phyloP scores from a whole-genome alignment of 2,329 filamentous ascomycete species.

The Cladorrhinum sp. region DNA sequence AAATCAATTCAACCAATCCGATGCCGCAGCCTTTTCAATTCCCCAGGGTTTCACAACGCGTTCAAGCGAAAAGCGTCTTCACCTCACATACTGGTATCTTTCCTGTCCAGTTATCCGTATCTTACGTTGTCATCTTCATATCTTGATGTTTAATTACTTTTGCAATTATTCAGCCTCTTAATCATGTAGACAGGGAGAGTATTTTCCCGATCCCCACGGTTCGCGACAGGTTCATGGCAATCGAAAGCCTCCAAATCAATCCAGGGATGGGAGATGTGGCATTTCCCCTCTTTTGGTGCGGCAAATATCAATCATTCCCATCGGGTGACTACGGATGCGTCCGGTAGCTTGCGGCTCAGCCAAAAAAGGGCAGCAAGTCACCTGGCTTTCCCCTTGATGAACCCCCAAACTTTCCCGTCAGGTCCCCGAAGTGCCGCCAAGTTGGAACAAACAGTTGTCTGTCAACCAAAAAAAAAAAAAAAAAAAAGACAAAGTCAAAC shows the following conservation, averaged over 20 bases:
- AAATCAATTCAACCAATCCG: conserved; percentile 1
- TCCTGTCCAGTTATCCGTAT: neutral
- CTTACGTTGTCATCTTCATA: neutral
- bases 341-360: conserved; percentile 6
- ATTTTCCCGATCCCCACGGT: neutral
- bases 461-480: no score
- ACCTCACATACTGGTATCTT: neutral
- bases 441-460: neutral
- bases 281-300: conserved; percentile 7
- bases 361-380: neutral
- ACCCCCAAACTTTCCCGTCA: neutral
- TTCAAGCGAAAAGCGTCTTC: neutral
- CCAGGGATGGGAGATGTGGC: neutral
- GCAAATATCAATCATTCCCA: neutral
- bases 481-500: no score
- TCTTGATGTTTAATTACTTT: neutral
- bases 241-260: neutral
- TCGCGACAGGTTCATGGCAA: neutral
- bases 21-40: neutral
- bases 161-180: neutral
- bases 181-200: no score
- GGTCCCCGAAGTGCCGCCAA: neutral
- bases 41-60: conserved; percentile 4
- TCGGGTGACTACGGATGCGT: conserved; percentile 6
- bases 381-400: neutral